These are phyloP conservation scores for Leccinum angustisporum DNA, from an alignment of 1,284 basidiomycete species.

Conservation along the genomic window DNA sequence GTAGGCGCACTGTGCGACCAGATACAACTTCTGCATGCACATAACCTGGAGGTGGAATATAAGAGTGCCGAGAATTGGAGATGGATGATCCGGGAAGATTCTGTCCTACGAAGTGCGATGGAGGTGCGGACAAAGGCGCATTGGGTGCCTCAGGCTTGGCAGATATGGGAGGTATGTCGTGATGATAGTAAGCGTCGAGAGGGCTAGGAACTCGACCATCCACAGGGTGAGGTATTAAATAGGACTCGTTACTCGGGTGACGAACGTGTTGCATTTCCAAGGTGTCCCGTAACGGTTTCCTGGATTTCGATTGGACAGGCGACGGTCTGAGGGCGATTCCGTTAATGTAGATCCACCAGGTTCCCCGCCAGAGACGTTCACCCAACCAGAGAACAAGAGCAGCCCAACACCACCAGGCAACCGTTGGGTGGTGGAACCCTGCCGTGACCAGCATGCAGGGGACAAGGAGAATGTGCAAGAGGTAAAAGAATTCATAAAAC, in stretches of 20 bases:
- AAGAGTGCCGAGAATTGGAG: slow-evolving; percentile 19
- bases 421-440: slow-evolving; percentile 68
- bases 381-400: slow-evolving; percentile 65
- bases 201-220: slow-evolving; percentile 26
- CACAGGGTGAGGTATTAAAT: background rate
- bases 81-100: slow-evolving; percentile 5
- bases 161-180: slow-evolving; percentile 7
- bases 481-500: slow-evolving; percentile 79
- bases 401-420: slow-evolving; percentile 70
- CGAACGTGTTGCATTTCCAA: slow-evolving; percentile 29
- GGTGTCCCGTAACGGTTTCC: slow-evolving; percentile 6
- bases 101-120: background rate
- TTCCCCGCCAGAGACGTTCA: slow-evolving; percentile 61
- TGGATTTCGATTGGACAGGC: background rate
- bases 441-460: slow-evolving; percentile 61
- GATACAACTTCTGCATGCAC: slow-evolving; percentile 79
- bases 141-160: background rate
- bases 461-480: slow-evolving; percentile 66
- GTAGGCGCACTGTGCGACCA: slow-evolving; percentile 75
- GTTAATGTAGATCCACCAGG: slow-evolving; percentile 68
- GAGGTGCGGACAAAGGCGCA: background rate
- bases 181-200: slow-evolving; percentile 24
- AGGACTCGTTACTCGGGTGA: slow-evolving; percentile 6
- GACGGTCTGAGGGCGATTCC: slow-evolving; percentile 19
- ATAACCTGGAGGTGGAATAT: slow-evolving; percentile 63